A percentile compares a stretch with the other conserved stretches of the same genome.
These are phyloP conservation scores for Forsythia viridissima DNA, from an alignment of 257 asterid species.

Conservation along the genomic window DNA sequence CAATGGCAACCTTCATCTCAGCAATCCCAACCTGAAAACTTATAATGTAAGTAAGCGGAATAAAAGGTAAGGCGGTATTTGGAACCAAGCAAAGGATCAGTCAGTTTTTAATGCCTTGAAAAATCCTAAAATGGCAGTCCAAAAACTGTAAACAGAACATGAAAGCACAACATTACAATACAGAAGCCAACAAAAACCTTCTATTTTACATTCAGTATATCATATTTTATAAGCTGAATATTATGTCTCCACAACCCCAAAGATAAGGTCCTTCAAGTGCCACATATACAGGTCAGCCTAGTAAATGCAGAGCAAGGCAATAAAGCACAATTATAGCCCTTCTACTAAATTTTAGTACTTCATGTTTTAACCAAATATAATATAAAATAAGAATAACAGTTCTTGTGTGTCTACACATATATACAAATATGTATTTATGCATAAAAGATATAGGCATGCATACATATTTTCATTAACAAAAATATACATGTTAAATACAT, in stretches of 20 bases:
- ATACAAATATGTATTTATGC: not conserved
- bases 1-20: slow-evolving; percentile 97
- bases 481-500: not conserved
- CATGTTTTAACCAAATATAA: not conserved
- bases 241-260: not conserved
- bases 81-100: slow-evolving; percentile 6
- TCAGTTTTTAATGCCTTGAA: slow-evolving; percentile 13
- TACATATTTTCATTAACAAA: not conserved
- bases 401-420: not conserved
- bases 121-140: slow-evolving; percentile 14
- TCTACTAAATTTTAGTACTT: not conserved
- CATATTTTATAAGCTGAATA: not conserved
- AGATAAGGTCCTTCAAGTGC: not conserved
- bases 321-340: not conserved
- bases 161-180: not conserved
- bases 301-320: not conserved
- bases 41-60: slow-evolving; percentile 24
- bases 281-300: not conserved
- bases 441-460: not conserved
- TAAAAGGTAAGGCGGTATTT: slow-evolving; percentile 1
- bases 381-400: not conserved
- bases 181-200: not conserved
- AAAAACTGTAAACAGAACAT: not conserved
- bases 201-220: not conserved
- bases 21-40: slow-evolving; percentile 90